A percentile compares a stretch with the other conserved stretches of the same genome.
Evolutionary conservation across 176 grass and related monocot species (phyloP).

Genomic region (Oryza australiensis): DNA sequence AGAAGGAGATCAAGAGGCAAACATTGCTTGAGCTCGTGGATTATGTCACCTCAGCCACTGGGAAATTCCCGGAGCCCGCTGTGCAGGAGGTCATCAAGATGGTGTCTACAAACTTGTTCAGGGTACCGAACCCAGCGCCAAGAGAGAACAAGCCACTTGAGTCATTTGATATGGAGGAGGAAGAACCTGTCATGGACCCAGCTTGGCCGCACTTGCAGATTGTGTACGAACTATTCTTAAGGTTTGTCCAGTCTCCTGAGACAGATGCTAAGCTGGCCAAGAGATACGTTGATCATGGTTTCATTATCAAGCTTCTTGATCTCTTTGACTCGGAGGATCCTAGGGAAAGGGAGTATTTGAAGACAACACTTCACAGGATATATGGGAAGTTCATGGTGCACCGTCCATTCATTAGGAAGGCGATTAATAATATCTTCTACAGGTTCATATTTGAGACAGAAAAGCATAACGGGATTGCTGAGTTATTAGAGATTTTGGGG

Average conservation of each 20-base stretch:
- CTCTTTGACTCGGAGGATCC: slow-evolving; percentile 75
- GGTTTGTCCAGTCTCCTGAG: slow-evolving; percentile 68
- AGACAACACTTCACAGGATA: slow-evolving; percentile 81
- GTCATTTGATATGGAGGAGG: slow-evolving; percentile 70
- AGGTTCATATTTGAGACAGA: slow-evolving; percentile 80
- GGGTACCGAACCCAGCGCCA: slow-evolving; percentile 36
- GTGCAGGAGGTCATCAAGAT: slow-evolving; percentile 56
- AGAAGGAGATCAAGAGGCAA: slow-evolving; percentile 79
- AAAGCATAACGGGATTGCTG: slow-evolving; percentile 69
- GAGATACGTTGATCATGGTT: slow-evolving; percentile 64
- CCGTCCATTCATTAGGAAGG: slow-evolving; percentile 72
- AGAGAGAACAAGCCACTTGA: slow-evolving; percentile 56
- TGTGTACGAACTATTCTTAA: slow-evolving; percentile 73
- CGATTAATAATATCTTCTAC: slow-evolving; percentile 77
- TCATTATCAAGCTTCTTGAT: slow-evolving; percentile 66
- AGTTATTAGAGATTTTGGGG: slow-evolving; percentile 70
- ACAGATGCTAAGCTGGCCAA: slow-evolving; percentile 71
- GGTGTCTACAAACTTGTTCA: slow-evolving; percentile 63
- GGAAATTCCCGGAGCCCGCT: slow-evolving; percentile 52
- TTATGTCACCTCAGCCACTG: slow-evolving; percentile 55
- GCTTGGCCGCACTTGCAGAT: slow-evolving; percentile 72
- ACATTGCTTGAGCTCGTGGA: slow-evolving; percentile 70
- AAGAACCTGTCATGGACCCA: slow-evolving; percentile 75
- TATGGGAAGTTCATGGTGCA: slow-evolving; percentile 86
- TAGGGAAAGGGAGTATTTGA: slow-evolving; percentile 80